phyloP scores from a whole-genome alignment of 1,139 yeast genomes.

The Lodderomyces margitis region DNA sequence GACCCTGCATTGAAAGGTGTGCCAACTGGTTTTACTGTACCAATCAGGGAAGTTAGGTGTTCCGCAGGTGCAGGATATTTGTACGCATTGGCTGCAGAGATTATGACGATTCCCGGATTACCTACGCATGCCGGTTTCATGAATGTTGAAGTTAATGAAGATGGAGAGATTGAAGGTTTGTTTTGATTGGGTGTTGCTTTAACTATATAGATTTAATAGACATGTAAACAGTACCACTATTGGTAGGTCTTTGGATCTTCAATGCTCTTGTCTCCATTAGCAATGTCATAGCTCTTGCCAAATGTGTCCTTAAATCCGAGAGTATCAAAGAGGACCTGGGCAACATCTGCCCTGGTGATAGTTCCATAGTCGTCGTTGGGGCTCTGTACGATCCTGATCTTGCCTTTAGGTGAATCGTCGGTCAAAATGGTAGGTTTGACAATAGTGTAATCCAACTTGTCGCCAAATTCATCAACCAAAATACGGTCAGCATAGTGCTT shows the following conservation, averaged over 20 bases:
- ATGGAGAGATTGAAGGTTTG: conserved; percentile 78
- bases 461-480: conserved; percentile 32
- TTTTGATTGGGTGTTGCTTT: conserved; percentile 51
- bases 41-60: conserved; percentile 76
- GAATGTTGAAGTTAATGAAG: conserved; percentile 78
- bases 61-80: conserved; percentile 83
- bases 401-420: conserved; percentile 41
- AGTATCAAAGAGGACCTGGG: conserved; percentile 23
- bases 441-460: conserved; percentile 49
- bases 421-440: conserved; percentile 47
- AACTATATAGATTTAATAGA: conserved; percentile 4
- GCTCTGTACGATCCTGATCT: conserved; percentile 21
- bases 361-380: conserved; percentile 17
- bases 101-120: conserved; percentile 81
- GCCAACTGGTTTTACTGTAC: conserved; percentile 75
- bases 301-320: conserved; percentile 23
- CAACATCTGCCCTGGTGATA: conserved; percentile 32
- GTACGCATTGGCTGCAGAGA: conserved; percentile 80
- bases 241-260: conserved; percentile 9
- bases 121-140: conserved; percentile 82
- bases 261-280: conserved; percentile 19
- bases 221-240: conserved; percentile 1
- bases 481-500: conserved; percentile 57
- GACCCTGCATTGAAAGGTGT: conserved; percentile 82
- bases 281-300: conserved; percentile 28